Conservation (phyloP, 2,329 filamentous ascomycete species). For the Exophiala xenobiotica region DNA sequence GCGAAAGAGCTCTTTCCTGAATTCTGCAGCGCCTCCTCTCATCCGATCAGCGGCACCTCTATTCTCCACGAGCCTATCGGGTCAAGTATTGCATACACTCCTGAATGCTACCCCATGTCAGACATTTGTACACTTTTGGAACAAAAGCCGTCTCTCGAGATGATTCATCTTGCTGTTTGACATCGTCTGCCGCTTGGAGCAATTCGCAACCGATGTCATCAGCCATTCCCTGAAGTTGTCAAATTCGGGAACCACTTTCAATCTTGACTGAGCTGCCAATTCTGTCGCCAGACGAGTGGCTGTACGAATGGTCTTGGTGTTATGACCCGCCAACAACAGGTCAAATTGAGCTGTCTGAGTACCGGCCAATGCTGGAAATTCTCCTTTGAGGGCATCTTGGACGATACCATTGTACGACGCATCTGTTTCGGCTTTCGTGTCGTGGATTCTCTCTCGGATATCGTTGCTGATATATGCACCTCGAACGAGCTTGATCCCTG, state of each 20-base stretch:
- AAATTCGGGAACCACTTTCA: constrained; percentile 55
- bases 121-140: constrained; percentile 58
- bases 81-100: constrained; percentile 63
- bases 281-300: constrained; percentile 48
- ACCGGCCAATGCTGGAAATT: constrained; percentile 38
- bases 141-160: constrained; percentile 25
- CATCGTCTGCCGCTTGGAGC: constrained; percentile 32
- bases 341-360: constrained; percentile 45
- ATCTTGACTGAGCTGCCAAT: constrained; percentile 49
- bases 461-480: constrained; percentile 56
- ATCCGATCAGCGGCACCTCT: constrained; percentile 67
- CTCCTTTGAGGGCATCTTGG: constrained; percentile 51
- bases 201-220: constrained; percentile 75
- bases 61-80: constrained; percentile 71
- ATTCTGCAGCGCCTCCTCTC: constrained; percentile 60
- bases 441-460: constrained; percentile 45
- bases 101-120: constrained; percentile 59
- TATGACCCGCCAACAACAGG: constrained; percentile 61
- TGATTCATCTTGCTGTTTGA: constrained; percentile 29
- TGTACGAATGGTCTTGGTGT: constrained; percentile 53
- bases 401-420: constrained; percentile 58
- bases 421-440: constrained; percentile 50
- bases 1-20: constrained; percentile 56
- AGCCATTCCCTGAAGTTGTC: constrained; percentile 94
- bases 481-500: constrained; percentile 54